phyloP scores from a whole-genome alignment of 2,329 filamentous ascomycete genomes.

The Rhynchosporium graminicola region DNA sequence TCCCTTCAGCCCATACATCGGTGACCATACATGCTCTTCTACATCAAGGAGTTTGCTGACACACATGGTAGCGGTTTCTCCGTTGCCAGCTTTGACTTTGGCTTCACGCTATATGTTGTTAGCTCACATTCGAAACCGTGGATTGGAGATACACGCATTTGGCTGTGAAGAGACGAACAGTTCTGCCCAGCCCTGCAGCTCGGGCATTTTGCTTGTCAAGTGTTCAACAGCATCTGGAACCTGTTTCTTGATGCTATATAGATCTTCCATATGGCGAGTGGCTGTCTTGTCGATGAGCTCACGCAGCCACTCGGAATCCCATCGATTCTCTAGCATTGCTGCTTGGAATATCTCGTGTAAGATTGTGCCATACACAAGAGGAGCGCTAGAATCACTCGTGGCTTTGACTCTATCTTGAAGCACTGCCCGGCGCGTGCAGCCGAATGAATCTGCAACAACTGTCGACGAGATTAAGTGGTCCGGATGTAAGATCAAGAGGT shows the following conservation, averaged over 20 bases:
- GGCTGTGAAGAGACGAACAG: conserved; percentile 75
- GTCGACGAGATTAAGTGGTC: conserved; percentile 95
- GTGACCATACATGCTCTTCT: conserved; percentile 98
- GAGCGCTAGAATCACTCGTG: conserved; percentile 74
- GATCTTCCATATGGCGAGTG: conserved; percentile 79
- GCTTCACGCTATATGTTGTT: conserved; percentile 58
- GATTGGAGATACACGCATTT: conserved; percentile 51
- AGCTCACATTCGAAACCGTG: conserved; percentile 14
- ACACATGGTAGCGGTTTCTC: conserved; percentile 75
- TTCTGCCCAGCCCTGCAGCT: conserved; percentile 80
- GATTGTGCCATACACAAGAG: conserved; percentile 89
- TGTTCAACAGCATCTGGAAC: conserved; percentile 74
- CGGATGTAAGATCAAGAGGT: conserved; percentile 88
- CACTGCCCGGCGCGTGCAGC: conserved; percentile 85
- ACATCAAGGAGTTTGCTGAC: conserved; percentile 94
- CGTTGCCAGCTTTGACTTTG: conserved; percentile 76
- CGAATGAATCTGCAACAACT: conserved; percentile 94
- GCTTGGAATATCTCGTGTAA: conserved; percentile 96
- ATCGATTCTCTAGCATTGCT: conserved; percentile 78
- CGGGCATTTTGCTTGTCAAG: conserved; percentile 78
- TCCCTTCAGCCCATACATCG: conserved; percentile 94
- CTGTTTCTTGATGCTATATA: conserved; percentile 83
- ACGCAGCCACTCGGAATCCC: conserved; percentile 70
- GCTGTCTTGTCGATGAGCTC: conserved; percentile 68
- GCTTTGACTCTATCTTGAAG: conserved; percentile 94